Evolutionary conservation across 1,284 basidiomycete genomes (phyloP).

Genomic region (Exsudoporus floridanus): DNA sequence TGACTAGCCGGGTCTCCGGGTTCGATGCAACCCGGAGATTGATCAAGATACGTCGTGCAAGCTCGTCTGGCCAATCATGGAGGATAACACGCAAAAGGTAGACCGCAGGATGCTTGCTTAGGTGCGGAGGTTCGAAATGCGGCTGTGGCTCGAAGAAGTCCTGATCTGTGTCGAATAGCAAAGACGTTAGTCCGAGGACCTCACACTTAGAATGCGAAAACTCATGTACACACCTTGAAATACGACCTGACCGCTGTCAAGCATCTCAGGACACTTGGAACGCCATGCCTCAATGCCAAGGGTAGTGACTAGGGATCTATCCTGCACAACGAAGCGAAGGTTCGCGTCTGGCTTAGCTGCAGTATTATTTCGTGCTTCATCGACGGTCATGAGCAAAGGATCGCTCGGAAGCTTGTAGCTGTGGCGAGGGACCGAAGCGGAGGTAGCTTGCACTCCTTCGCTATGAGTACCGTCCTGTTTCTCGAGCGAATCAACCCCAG

Average conservation of each 20-base stretch:
- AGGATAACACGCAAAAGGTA: constrained; percentile 68
- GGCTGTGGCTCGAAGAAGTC: constrained; percentile 73
- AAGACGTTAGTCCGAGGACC: neutral
- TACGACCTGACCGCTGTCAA: constrained; percentile 52
- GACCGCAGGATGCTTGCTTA: constrained; percentile 50
- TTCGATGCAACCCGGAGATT: constrained; percentile 52
- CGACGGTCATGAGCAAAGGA: neutral
- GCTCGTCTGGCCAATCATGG: constrained; percentile 73
- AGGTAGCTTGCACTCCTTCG: neutral
- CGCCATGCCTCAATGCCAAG: constrained; percentile 66
- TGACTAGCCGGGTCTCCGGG: constrained; percentile 55
- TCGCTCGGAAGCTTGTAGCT: constrained; percentile 1
- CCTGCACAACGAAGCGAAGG: constrained; percentile 62
- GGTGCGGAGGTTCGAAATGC: constrained; percentile 22
- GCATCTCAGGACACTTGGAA: constrained; percentile 56
- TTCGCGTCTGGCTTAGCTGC: constrained; percentile 4
- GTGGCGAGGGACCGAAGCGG: neutral
- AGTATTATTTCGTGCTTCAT: neutral
- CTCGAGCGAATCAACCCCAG: neutral
- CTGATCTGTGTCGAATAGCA: constrained; percentile 44
- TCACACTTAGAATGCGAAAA: neutral
- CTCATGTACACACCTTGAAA: constrained; percentile 50
- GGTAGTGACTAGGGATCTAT: constrained; percentile 59
- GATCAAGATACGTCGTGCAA: constrained; percentile 52
- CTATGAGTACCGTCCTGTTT: neutral